Conservation (phyloP, 495 filamentous ascomycete genomes). For the Aspergillus taichungensis region DNA sequence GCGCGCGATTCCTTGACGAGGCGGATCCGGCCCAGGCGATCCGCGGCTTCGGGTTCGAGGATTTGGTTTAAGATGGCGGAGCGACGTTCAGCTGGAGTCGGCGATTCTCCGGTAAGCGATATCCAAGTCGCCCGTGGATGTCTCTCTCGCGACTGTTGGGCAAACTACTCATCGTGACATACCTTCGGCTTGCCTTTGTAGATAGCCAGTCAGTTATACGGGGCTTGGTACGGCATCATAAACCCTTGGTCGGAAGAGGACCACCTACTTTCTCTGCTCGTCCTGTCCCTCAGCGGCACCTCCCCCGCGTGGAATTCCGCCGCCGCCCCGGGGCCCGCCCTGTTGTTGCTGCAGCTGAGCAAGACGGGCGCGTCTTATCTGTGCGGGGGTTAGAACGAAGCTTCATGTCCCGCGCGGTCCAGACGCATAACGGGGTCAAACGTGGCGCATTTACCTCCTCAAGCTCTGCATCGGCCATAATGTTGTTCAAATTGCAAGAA, state of each 20-base stretch:
- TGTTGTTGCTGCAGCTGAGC: constrained; percentile 79
- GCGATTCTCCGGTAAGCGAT: neutral
- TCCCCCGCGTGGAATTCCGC: constrained; percentile 35
- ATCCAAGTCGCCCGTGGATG: neutral
- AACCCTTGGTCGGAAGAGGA: neutral
- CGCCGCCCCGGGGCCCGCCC: constrained; percentile 39
- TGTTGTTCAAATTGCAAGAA: constrained; percentile 2
- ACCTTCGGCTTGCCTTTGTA: constrained; percentile 59
- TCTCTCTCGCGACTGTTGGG: neutral
- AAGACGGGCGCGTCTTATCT: constrained; percentile 85
- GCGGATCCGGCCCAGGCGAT: constrained; percentile 87
- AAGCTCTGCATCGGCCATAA: constrained; percentile 79
- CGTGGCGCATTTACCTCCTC: constrained; percentile 51
- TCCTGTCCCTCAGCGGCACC: constrained; percentile 45
- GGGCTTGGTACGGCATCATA: neutral
- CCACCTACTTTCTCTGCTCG: constrained; percentile 52
- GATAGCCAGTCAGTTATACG: neutral
- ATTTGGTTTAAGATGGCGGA: constrained; percentile 79
- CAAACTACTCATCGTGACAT: constrained; percentile 7
- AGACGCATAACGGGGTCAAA: neutral
- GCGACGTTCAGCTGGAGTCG: constrained; percentile 40
- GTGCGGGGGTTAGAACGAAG: neutral
- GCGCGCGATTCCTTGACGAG: constrained; percentile 92
- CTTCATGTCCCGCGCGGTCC: too few relatives aligned
- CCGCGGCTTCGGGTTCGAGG: constrained; percentile 85